Conservation (phyloP, 441 rosid genomes). For the Capsella rubella region DNA sequence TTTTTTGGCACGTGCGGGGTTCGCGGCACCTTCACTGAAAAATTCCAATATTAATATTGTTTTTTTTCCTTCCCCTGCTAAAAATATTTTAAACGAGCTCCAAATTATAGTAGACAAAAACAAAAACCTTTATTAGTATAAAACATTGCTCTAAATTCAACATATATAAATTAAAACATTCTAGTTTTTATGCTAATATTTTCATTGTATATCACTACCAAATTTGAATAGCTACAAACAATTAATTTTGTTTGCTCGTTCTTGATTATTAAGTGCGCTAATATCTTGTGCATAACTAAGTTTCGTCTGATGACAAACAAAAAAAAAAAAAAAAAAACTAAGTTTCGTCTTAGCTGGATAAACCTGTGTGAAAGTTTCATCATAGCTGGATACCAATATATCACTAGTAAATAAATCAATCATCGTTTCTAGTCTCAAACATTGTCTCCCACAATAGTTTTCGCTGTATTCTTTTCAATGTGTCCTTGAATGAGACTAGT, state of each 20-base stretch:
- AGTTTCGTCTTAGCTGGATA: background rate
- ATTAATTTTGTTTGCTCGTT: too few relatives aligned
- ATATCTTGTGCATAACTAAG: too few relatives aligned
- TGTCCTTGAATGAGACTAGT: slow-evolving; percentile 17
- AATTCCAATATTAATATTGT: background rate
- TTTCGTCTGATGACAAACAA: too few relatives aligned
- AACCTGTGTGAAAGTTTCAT: background rate
- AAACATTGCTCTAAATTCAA: background rate
- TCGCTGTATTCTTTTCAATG: background rate
- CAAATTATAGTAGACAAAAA: background rate
- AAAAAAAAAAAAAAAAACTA: too few relatives aligned
- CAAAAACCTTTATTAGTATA: background rate
- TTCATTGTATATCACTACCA: too few relatives aligned
- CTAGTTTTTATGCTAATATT: too few relatives aligned
- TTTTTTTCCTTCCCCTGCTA: background rate
- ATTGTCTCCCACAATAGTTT: slow-evolving; percentile 14
- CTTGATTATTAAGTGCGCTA: too few relatives aligned
- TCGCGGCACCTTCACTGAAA: slow-evolving; percentile 29
- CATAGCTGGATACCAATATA: background rate
- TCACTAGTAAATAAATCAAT: background rate
- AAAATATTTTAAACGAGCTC: too few relatives aligned
- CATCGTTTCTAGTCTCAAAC: slow-evolving; percentile 23
- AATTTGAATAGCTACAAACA: too few relatives aligned
- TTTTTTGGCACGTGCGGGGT: slow-evolving; percentile 39
- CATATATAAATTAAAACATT: background rate